These are phyloP conservation scores for Acer yangbiense DNA, from an alignment of 345 rosid genomes.

Conservation along the genomic window DNA sequence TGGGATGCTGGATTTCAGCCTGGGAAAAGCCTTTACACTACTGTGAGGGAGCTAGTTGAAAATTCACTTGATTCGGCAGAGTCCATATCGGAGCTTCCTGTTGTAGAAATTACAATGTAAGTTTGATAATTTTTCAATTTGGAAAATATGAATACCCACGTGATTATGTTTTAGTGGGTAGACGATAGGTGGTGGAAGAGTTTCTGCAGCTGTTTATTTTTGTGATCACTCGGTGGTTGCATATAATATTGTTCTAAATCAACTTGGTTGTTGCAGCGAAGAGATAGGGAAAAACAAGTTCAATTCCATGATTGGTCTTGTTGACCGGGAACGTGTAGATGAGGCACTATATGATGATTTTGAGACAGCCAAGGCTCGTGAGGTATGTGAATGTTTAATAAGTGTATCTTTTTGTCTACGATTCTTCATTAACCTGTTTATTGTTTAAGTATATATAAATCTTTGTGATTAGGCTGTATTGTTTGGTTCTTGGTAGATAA, in stretches of 20 bases:
- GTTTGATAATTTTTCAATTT: constrained; percentile 17
- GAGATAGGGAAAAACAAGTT: constrained; percentile 87
- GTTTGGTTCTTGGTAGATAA: not conserved
- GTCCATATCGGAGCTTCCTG: constrained; percentile 91
- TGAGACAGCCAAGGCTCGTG: constrained; percentile 92
- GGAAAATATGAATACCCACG: not conserved
- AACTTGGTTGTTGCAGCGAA: constrained; percentile 56
- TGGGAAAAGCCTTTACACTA: constrained; percentile 87
- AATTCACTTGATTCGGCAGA: constrained; percentile 95
- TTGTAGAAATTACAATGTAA: constrained; percentile 82
- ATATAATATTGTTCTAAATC: not conserved
- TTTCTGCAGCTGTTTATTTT: not conserved
- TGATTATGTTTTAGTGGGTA: not conserved
- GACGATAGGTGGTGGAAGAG: not conserved
- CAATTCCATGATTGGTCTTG: constrained; percentile 93
- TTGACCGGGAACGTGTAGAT: constrained; percentile 87
- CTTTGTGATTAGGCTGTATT: not conserved
- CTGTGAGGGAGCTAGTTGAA: constrained; percentile 92
- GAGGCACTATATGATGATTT: constrained; percentile 79
- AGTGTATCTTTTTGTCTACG: constrained; percentile 13
- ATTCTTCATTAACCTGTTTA: not conserved
- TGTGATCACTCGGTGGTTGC: not conserved
- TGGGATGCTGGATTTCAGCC: constrained; percentile 54
- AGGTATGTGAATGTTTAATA: constrained; percentile 47
- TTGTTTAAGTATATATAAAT: not conserved